Conservation (phyloP, 768 basidiomycete species). For the Podaxis pistillaris region DNA sequence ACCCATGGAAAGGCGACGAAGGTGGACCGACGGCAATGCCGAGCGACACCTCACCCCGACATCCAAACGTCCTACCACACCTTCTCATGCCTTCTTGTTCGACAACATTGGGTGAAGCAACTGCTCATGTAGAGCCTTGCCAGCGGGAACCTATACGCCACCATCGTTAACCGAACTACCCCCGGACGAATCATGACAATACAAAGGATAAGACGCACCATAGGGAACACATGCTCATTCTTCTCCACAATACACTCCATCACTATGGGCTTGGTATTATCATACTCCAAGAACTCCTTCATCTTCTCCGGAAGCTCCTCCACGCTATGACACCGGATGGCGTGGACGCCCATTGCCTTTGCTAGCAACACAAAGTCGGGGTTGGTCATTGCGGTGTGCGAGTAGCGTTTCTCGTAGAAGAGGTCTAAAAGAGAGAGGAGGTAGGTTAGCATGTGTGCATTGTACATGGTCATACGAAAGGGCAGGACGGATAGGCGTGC, state of each 20-base stretch:
- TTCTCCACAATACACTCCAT: conserved; percentile 87
- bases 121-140: conserved; percentile 89
- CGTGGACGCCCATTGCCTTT: conserved; percentile 89
- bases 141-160: conserved; percentile 70
- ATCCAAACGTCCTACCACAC: background rate
- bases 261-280: conserved; percentile 80
- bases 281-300: conserved; percentile 98
- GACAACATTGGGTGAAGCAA: conserved; percentile 3
- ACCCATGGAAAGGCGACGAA: background rate
- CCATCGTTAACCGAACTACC: background rate
- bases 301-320: conserved; percentile 91
- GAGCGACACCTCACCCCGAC: background rate
- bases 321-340: conserved; percentile 66
- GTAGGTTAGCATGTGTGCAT: too few relatives aligned
- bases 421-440: conserved; percentile 50
- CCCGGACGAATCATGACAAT: background rate
- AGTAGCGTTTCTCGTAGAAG: conserved; percentile 96
- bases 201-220: conserved; percentile 47
- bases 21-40: background rate
- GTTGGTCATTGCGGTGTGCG: conserved; percentile 94
- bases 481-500: too few relatives aligned
- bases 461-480: too few relatives aligned
- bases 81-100: background rate
- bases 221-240: conserved; percentile 88
- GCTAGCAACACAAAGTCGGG: conserved; percentile 93